Evolutionary conservation across 2,329 filamentous ascomycete species (phyloP), one percentile per base, ranked within the genome.

Genomic region (Aspergillus sergii): DNA sequence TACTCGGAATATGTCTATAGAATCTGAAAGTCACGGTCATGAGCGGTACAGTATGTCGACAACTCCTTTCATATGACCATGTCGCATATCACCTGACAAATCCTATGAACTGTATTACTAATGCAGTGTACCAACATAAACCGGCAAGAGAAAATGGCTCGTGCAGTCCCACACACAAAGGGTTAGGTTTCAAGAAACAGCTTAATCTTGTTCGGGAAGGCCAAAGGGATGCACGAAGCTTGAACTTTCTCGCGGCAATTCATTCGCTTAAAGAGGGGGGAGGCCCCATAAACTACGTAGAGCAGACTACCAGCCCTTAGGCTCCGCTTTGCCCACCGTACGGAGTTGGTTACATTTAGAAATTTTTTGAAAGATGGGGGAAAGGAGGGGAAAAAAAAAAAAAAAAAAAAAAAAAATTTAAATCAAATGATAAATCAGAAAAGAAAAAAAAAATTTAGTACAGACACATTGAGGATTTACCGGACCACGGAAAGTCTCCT

Each of bases 161-260:
- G n/a, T 50, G 41, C n/a, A 5, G n/a, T 55, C 21, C 21, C 41
- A 57, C 51, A 48, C 3, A 51, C 28, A 34, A 51, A 61, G 30
- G 51, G 41, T 55, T 50, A 50, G 43, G 43, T 50, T 45, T 41
- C 36, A 60, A 60, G 36, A 30, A 60, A 57, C 63, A 61, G 62
- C 36, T 62, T 66, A 58, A 58, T 66, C 59, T 62, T 30, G 23
- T 53, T 64, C 50, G 46, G 59, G 64, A 45, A 64, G 56, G 58
- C 46, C 56, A 58, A 57, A 60, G 26, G 56, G 56, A 66, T 60
- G 57, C 32, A 56, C 51, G 57, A 66, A 64, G 64, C 64, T 66
- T 64, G 64, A 66, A 64, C 58, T 26, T 56, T 51, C 51, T 50
- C 39, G n/a, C 57, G 57, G 10, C 26, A 45, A 36, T 45, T 66